Evolutionary conservation across 768 basidiomycete species (phyloP), one percentile per base, ranked within the genome.

Genomic region (Suillus spraguei): DNA sequence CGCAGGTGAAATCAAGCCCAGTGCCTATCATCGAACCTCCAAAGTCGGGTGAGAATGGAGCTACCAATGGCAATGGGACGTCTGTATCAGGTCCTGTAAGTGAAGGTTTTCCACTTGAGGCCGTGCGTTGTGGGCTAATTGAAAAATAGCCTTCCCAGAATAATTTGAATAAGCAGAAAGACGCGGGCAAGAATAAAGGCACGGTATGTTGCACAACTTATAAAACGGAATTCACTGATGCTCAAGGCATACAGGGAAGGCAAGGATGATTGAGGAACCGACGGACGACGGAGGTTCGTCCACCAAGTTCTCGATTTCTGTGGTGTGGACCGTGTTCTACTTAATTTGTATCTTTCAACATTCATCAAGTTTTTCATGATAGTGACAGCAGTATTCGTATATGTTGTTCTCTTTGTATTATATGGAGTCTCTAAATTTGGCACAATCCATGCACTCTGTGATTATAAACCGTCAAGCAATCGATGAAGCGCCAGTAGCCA

Each of bases 401-500:
- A 58, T 10, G 6, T 41, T 6, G 17, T 7, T 39, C 10, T 41
- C 6, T 20, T 28, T 20, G 24, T 58, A 58, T 41, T 36, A 56
- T 39, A 56, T 17, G 9, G 20, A 11, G 17, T 20, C 10, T 53
- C 20, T 53, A 2, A 4, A 33, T 11, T 32, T 16, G 16, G 24
- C 1, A 32, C 5, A 9, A 32, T 16, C 28, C 1, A 20, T 53
- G 10, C 20, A 53, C 5, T 52, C 5, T 52, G 28, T 0, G 22
- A 13, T 47, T 32, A 8, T 28, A 22, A 6, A 50, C 4, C 7
- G 49, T 28, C 8, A 7, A 28, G 8, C 79, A 11, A 13, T 5
- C 6, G n/a, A n/a, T 22, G n/a, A 22, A 46, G 11, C n/a, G 4
- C 44, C 11, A 44, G 20, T 9, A 44, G 9, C 42, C 42, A n/a